Evolutionary conservation across 1,284 basidiomycete species (phyloP).

Genomic region (Trametes hirsuta): DNA sequence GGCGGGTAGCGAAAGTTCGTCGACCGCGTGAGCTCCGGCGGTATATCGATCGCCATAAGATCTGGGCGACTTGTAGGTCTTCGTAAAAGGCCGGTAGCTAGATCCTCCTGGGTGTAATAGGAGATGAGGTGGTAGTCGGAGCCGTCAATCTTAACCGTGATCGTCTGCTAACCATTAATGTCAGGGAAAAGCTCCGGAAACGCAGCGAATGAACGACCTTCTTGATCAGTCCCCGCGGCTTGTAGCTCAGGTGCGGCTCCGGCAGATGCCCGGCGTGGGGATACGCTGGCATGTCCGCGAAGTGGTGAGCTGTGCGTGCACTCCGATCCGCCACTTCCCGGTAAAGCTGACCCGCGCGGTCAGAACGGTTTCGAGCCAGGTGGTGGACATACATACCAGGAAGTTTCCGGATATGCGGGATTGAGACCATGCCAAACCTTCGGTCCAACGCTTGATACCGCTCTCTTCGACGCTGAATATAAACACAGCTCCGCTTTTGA

Average conservation of each 20-base stretch:
- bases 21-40: slow-evolving; percentile 67
- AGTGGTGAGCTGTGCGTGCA: slow-evolving; percentile 42
- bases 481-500: slow-evolving; percentile 80
- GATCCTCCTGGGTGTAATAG: slow-evolving; percentile 80
- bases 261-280: slow-evolving; percentile 27
- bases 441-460: slow-evolving; percentile 86
- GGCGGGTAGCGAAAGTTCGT: slow-evolving; percentile 77
- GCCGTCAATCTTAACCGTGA: slow-evolving; percentile 75
- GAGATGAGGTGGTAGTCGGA: slow-evolving; percentile 81
- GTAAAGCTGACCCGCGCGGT: slow-evolving; percentile 55
- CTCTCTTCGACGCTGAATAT: slow-evolving; percentile 84
- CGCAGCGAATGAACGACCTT: slow-evolving; percentile 49
- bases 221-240: slow-evolving; percentile 71
- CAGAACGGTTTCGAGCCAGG: slow-evolving; percentile 10
- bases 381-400: slow-evolving; percentile 50
- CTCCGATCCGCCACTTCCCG: slow-evolving; percentile 71
- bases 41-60: slow-evolving; percentile 67
- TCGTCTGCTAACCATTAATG: slow-evolving; percentile 54
- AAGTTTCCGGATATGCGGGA: slow-evolving; percentile 84
- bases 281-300: slow-evolving; percentile 26
- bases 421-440: slow-evolving; percentile 80
- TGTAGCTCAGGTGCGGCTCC: slow-evolving; percentile 67
- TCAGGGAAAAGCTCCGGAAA: slow-evolving; percentile 14
- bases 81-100: slow-evolving; percentile 63
- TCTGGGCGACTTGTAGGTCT: slow-evolving; percentile 64